phyloP scores from a whole-genome alignment of 768 basidiomycete species.

The Pleurotus pulmonarius region DNA sequence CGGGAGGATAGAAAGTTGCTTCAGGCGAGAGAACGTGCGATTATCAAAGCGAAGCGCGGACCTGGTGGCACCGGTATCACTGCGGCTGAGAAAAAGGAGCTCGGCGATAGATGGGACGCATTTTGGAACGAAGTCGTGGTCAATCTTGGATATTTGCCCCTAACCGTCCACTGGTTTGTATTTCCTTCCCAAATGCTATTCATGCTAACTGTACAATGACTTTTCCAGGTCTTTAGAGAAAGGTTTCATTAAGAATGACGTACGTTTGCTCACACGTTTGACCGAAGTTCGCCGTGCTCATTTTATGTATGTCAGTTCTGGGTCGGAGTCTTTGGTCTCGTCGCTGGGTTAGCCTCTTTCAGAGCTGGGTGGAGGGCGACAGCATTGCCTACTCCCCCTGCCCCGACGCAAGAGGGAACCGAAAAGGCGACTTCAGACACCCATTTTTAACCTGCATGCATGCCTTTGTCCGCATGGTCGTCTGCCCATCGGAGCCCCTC shows the following conservation, averaged over 20 bases:
- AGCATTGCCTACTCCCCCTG: conserved; percentile 26
- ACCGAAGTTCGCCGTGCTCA: not conserved
- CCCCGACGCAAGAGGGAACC: too few species aligned
- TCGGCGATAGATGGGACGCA: conserved; percentile 58
- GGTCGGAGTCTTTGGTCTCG: conserved; percentile 37
- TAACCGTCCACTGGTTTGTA: conserved; percentile 79
- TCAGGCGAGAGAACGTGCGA: conserved; percentile 45
- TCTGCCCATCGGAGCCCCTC: too few species aligned
- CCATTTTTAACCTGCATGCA: too few species aligned
- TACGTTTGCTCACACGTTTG: too few species aligned
- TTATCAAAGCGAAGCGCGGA: conserved; percentile 40
- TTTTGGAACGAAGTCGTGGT: conserved; percentile 69
- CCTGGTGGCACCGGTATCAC: conserved; percentile 42
- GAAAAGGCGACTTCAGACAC: too few species aligned
- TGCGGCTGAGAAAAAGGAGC: conserved; percentile 50
- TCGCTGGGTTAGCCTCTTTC: conserved; percentile 59
- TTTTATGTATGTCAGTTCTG: conserved; percentile 27
- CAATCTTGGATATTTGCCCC: conserved; percentile 75
- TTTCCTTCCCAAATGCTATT: not conserved
- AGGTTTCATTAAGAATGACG: conserved; percentile 66
- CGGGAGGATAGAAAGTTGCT: conserved; percentile 64
- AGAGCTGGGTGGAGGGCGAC: conserved; percentile 72
- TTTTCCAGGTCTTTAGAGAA: conserved; percentile 72
- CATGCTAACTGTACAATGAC: too few species aligned
- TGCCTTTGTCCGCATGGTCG: too few species aligned